Percentiles rank a stretch among this genome's conserved stretches.
phyloP scores from a whole-genome alignment of 2,329 filamentous ascomycete genomes.

The Bipolaris cookei region DNA sequence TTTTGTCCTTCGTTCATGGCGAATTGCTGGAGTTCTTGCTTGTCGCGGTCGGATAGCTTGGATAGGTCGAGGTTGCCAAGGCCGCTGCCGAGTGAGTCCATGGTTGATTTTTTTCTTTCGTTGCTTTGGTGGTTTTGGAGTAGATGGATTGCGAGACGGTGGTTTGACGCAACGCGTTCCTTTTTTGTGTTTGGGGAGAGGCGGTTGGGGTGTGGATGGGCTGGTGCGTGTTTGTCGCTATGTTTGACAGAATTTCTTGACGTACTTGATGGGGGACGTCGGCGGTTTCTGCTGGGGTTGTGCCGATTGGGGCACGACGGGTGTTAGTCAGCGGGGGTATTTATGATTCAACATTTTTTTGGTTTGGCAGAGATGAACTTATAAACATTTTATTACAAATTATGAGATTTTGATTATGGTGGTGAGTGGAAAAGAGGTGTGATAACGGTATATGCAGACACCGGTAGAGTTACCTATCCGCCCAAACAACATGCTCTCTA shows the following conservation, averaged over 20 bases:
- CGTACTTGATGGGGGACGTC: slow-evolving; percentile 5
- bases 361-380: not conserved
- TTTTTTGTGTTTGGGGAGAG: not conserved
- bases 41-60: slow-evolving; percentile 80
- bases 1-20: slow-evolving; percentile 85
- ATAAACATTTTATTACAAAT: not conserved
- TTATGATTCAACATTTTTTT: not conserved
- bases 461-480: not conserved
- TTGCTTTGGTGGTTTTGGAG: not conserved
- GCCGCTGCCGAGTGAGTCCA: slow-evolving; percentile 52
- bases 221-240: no score
- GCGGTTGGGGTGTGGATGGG: no score
- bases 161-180: not conserved
- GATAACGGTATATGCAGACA: not conserved
- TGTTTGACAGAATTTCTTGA: slow-evolving; percentile 8
- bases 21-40: slow-evolving; percentile 86
- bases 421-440: not conserved
- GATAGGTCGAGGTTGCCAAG: slow-evolving; percentile 66
- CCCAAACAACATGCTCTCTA: slow-evolving; percentile 9
- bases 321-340: not conserved
- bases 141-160: slow-evolving; percentile 14
- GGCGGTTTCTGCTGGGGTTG: slow-evolving; percentile 2
- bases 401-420: not conserved
- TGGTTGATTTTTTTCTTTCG: slow-evolving; percentile 17
- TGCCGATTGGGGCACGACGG: not conserved